A percentile compares a stretch with the other conserved stretches of the same genome.
Evolutionary conservation across 768 basidiomycete genomes (phyloP).

Genomic region (Asterophora lycoperdoides): DNA sequence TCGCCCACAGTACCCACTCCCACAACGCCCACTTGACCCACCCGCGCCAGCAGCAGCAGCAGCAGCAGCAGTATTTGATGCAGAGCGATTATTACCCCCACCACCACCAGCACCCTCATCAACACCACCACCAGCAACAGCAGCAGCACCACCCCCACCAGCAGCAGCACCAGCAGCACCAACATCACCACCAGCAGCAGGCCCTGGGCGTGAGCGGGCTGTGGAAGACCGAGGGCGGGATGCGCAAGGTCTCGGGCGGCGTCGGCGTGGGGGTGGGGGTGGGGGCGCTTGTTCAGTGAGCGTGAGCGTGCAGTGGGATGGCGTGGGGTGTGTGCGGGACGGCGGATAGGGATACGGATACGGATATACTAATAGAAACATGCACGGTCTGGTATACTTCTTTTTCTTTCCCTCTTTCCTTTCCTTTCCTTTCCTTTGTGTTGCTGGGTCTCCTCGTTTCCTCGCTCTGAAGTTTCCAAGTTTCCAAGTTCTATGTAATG

Average conservation of each 20-base stretch:
- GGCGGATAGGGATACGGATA: too few species aligned
- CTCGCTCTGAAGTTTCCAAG: too few species aligned
- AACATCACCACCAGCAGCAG: conserved; percentile 37
- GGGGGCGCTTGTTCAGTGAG: conserved; percentile 34
- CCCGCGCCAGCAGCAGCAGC: not conserved
- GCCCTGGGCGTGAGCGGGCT: conserved; percentile 35
- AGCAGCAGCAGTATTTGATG: not conserved
- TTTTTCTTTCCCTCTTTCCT: too few species aligned
- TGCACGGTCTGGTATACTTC: too few species aligned
- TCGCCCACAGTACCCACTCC: too few species aligned
- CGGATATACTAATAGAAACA: too few species aligned
- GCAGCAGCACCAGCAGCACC: conserved; percentile 38
- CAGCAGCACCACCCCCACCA: not conserved
- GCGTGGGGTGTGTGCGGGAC: too few species aligned
- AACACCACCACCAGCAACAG: not conserved
- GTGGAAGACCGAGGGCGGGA: conserved; percentile 44
- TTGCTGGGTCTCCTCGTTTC: too few species aligned
- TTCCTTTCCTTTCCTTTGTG: too few species aligned
- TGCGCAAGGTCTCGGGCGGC: conserved; percentile 29
- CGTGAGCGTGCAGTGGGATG: too few species aligned
- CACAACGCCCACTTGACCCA: too few species aligned
- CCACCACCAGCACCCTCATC: not conserved
- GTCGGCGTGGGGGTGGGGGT: conserved; percentile 19
- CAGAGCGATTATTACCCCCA: not conserved
- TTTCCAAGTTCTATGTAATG: too few species aligned